Evolutionary conservation across 805 yeast genomes (phyloP), one percentile per base, ranked within the genome.

Genomic region (Torulaspora maleeae): DNA sequence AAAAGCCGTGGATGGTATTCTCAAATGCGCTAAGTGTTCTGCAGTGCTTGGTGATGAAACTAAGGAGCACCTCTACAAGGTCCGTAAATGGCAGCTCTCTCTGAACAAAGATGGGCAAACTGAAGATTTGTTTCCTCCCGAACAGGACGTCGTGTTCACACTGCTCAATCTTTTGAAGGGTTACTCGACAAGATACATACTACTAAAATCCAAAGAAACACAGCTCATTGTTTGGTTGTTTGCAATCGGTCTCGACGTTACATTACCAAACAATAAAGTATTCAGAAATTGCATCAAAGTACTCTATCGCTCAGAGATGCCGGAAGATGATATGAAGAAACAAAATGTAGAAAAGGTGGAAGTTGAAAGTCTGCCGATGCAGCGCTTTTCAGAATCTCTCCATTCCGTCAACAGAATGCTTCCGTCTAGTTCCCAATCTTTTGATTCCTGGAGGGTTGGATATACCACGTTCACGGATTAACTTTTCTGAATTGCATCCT

Each of bases 191-290:
- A 50, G 67, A 32, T 49, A 56, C 20, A 41, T 54, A 8, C 22
- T 53, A 2, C 22, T 64, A n/a, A 49, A 50, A 36, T 44, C 52
- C 28, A 36, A 25, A 17, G 35, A 36, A 1, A 13, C 27, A 12
- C 33, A 41, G 16, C 24, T 59, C 1, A 38, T 54, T 16, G 27
- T 63, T 4, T 63, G 69, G 68, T 24, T 60, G 22, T 62, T 64
- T 38, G 55, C 58, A 8, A 37, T 57, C 3, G 62, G 55, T n/a
- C 47, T 54, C 9, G 48, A 49, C 11, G 50, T 59, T 5, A 49
- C 52, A 1, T 17, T 56, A 3, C 25, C 55, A 6, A 44, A 42
- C 11, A 44, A 45, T 10, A 27, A 29, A 3, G 22, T 30, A 0
- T 16, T 50, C 27, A 29, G 37, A 1, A 54, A 55, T 27, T 55